Conservation (phyloP, 768 basidiomycete genomes). For the Boletus pseudopeckii region DNA sequence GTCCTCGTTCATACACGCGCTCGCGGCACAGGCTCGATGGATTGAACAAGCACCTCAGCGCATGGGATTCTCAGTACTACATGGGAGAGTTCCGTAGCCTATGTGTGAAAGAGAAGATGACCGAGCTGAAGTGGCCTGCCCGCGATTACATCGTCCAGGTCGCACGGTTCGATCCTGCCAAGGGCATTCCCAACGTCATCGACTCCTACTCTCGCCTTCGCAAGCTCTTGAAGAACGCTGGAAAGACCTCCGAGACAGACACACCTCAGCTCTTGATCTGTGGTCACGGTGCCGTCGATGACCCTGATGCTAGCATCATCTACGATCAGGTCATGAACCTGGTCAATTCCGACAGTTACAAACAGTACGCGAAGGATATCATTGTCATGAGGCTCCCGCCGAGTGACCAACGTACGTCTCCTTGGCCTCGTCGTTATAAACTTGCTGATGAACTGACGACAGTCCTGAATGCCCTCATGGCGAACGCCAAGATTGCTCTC, state of each 20-base stretch:
- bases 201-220: constrained; percentile 88
- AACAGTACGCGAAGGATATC: constrained; percentile 56
- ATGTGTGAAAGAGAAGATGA: constrained; percentile 78
- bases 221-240: constrained; percentile 48
- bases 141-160: constrained; percentile 89
- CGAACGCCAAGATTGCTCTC: constrained; percentile 83
- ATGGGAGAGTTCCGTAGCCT: constrained; percentile 84
- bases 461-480: constrained; percentile 87
- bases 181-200: constrained; percentile 81
- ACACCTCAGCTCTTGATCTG: constrained; percentile 77
- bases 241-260: constrained; percentile 44
- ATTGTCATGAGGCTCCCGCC: constrained; percentile 78
- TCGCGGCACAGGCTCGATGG: constrained; percentile 70
- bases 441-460: constrained; percentile 10
- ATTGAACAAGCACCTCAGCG: constrained; percentile 81
- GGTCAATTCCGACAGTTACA: constrained; percentile 51
- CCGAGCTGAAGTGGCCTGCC: constrained; percentile 70
- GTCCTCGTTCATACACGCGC: background rate
- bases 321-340: constrained; percentile 74
- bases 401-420: constrained; percentile 71
- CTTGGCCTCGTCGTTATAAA: background rate
- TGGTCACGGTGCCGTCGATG: constrained; percentile 92
- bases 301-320: constrained; percentile 92
- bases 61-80: constrained; percentile 84
- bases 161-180: constrained; percentile 90